Base-by-base conservation (phyloP, 2,329 filamentous ascomycete genomes). In the Fusarium agapanthi region DNA sequence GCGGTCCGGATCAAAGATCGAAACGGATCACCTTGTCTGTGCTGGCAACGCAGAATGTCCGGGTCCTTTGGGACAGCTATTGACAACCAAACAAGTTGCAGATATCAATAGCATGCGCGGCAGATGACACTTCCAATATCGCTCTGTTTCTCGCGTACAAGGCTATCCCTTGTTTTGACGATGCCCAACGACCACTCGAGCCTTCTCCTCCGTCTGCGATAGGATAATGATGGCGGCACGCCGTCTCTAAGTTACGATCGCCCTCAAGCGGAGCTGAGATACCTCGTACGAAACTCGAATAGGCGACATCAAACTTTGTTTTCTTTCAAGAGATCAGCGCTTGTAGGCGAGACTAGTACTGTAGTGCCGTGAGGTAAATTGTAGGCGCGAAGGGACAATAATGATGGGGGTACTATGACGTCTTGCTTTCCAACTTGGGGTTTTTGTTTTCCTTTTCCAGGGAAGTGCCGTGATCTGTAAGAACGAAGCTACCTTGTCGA, bases 121-220 rank as follows among this genome's bases (percentile, higher is more conserved):
- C 61, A 75, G 68, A 65, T 74, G 64, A 53, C 44, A 59, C 63
- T 68, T 61, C 44, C 56, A 66, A 57, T 59, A 56, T 69, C 61
- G 64, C 34, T 65, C 41, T 74, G 75, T 68, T 66, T 69, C 61
- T 62, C 54, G 44, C 41, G 44, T 76, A 76, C 76, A 77, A 77
- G 76, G 76, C 76, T 77, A 67, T 75, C 71, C 76, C 76, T 74
- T 77, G 76, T 66, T 71, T 62, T 58, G 62, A 71, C 67, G 76
- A 76, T 77, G 76, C 76, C 76, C 75, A 77, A 77, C 61, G 58
- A 38, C 57, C 65, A 62, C 67, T 61, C 61, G 61, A 63, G 55
- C 62, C 60, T 69, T 67, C 57, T 67, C 64, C 63, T 58, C 56
- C 53, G 61, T 56, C 35, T 70, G 41, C 35, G 56, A 72, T 68